Conservation (phyloP, 1,284 basidiomycete species). For the Tranzscheliella williamsii region DNA sequence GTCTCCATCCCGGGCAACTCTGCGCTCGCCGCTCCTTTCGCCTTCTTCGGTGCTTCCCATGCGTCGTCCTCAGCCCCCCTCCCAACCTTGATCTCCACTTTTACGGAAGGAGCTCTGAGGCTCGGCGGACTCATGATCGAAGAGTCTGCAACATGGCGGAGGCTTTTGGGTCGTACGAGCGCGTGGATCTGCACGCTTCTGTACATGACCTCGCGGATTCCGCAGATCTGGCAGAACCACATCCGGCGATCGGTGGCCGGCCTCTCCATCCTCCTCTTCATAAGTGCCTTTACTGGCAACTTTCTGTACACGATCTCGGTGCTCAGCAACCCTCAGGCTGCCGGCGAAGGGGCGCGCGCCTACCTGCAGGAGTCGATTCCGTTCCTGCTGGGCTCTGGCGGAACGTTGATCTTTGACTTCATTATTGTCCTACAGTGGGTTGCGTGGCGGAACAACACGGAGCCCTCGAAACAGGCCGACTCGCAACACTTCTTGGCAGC, state of each 20-base stretch:
- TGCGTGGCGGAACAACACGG: conserved; percentile 31
- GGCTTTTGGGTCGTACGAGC: conserved; percentile 48
- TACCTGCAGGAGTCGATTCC: conserved; percentile 55
- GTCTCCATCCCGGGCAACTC: conserved; percentile 2
- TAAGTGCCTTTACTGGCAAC: conserved; percentile 56
- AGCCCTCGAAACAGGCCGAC: neutral
- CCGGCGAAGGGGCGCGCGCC: conserved; percentile 8
- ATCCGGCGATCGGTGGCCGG: conserved; percentile 51
- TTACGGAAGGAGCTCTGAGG: conserved; percentile 1
- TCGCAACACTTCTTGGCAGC: too few relatives aligned
- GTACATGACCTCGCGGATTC: conserved; percentile 59
- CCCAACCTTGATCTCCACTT: too few relatives aligned
- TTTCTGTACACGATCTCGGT: conserved; percentile 52
- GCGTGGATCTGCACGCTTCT: conserved; percentile 58
- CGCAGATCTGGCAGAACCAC: conserved; percentile 60
- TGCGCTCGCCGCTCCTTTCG: conserved; percentile 1
- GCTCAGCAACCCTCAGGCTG: conserved; percentile 42
- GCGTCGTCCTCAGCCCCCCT: neutral
- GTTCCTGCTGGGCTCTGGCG: conserved; percentile 53
- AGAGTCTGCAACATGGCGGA: conserved; percentile 4
- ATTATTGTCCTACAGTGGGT: conserved; percentile 53
- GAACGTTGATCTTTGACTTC: conserved; percentile 57
- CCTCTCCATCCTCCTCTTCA: conserved; percentile 54
- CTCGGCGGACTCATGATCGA: neutral
- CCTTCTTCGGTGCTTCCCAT: too few relatives aligned